These are phyloP conservation scores for Prunus mume DNA, from an alignment of 306 rosid species.

Conservation along the genomic window DNA sequence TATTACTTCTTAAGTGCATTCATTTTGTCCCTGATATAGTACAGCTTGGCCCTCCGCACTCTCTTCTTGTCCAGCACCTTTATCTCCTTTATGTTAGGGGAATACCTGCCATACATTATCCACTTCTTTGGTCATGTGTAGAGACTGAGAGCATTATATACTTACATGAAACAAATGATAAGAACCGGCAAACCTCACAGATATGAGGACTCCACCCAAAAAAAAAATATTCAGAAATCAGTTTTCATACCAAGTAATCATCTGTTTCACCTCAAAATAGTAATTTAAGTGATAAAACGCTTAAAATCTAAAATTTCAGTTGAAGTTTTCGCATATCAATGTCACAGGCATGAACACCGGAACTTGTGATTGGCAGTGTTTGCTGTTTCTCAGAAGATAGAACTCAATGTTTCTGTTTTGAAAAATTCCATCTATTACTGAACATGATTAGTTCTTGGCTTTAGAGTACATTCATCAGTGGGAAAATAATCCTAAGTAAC, in stretches of 20 bases:
- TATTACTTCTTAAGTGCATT: constrained; percentile 69
- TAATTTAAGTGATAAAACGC: not conserved
- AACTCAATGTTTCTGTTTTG: no score
- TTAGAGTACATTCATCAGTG: not conserved
- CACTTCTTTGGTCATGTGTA: not conserved
- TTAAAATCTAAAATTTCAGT: not conserved
- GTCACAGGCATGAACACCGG: not conserved
- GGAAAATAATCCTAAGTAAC: not conserved
- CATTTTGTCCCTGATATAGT: constrained; percentile 88
- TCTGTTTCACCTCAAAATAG: not conserved
- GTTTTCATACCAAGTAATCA: not conserved
- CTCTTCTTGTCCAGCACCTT: constrained; percentile 93
- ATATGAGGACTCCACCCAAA: not conserved
- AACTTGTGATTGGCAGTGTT: not conserved
- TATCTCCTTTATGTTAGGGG: constrained; percentile 97
- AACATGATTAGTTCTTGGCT: not conserved
- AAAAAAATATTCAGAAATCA: not conserved
- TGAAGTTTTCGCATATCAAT: not conserved
- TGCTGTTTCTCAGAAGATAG: not conserved
- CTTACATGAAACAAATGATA: constrained; percentile 6
- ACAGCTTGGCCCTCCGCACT: constrained; percentile 94
- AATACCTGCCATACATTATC: constrained; percentile 61
- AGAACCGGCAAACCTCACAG: not conserved
- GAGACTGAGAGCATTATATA: constrained; percentile 15
- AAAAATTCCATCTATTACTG: not conserved